These are phyloP conservation scores for Erysimum pusillum DNA, from an alignment of 441 rosid species.

Conservation along the genomic window DNA sequence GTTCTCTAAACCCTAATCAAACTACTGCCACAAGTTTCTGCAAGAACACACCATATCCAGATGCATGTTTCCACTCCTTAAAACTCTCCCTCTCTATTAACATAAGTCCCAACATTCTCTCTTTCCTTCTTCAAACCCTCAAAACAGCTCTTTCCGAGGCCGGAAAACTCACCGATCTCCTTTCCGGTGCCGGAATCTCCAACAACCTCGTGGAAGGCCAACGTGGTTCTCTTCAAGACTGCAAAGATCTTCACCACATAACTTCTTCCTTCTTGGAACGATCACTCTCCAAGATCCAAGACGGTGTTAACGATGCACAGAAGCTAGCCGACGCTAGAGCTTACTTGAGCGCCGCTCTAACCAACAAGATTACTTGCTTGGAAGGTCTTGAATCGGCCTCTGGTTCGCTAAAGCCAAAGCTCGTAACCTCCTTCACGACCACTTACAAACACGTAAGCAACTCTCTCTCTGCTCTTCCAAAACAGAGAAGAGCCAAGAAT, in stretches of 20 bases:
- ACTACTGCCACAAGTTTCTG: slow-evolving; percentile 59
- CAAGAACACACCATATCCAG: slow-evolving; percentile 67
- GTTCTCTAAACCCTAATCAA: slow-evolving; percentile 47
- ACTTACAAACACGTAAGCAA: slow-evolving; percentile 81
- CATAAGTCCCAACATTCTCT: slow-evolving; percentile 65
- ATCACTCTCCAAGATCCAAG: slow-evolving; percentile 57
- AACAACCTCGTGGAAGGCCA: slow-evolving; percentile 65
- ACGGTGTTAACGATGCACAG: slow-evolving; percentile 40
- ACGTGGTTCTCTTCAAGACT: slow-evolving; percentile 78
- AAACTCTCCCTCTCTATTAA: slow-evolving; percentile 74
- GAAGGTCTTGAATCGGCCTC: slow-evolving; percentile 83
- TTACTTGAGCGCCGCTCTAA: slow-evolving; percentile 80
- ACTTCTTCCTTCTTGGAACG: slow-evolving; percentile 58
- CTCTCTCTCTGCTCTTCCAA: slow-evolving; percentile 71
- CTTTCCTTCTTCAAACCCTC: slow-evolving; percentile 68
- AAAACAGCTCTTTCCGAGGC: slow-evolving; percentile 71
- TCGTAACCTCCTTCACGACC: slow-evolving; percentile 54
- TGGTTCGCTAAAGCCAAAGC: slow-evolving; percentile 62
- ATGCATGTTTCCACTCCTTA: slow-evolving; percentile 67
- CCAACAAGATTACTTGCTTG: slow-evolving; percentile 87
- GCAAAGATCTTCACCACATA: slow-evolving; percentile 79
- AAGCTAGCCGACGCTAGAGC: slow-evolving; percentile 67
- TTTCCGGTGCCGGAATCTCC: slow-evolving; percentile 46
- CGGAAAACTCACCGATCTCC: slow-evolving; percentile 58
- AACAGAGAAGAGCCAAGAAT: slow-evolving; percentile 29